Evolutionary conservation across 2,329 filamentous ascomycete genomes (phyloP), one percentile per base, ranked within the genome.

Genomic region (Purpureocillium lavendulum): DNA sequence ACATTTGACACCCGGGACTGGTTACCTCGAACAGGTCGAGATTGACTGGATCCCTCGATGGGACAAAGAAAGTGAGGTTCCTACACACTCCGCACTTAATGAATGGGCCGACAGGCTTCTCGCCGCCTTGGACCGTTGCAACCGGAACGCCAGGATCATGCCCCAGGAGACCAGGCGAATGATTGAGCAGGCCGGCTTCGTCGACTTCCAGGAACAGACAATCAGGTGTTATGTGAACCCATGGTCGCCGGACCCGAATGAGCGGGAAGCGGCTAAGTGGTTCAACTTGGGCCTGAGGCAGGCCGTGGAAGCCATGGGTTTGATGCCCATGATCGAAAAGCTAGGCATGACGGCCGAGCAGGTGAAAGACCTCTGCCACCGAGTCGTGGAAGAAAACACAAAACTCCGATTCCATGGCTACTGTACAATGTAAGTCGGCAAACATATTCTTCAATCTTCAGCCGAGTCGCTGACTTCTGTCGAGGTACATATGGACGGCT

Each of bases 11-110:
- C 87, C 87, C 2, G 81, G 82, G 2, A 72, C 67, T 31, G 90
- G 89, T 39, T 75, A 73, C 55, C 72, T 96, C 40, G 89, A 97
- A 61, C 87, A 94, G 49, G 77, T 94, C 35, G 90, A 97, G 58
- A 83, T 97, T 40, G 87, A 97, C 60, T 85, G 85, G 60, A 69
- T 75, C 35, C 87, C 87, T 14, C 77, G 77, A 38, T 84, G 79
- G 53, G 82, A 87, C 46, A 78, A 87, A 46, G 79, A 85, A 50
- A 71, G 73, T 29, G 76, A 77, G 1, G 62, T 84, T 12, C 69
- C 75, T 10, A 48, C 61, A 4, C 63, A 76, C 30, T 77, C 81
- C 7, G 66, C 71, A 21, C 64, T 90, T 13, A 61, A 67, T 33
- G 65, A 76, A 49, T 95, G 88, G 88, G 82, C 82, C 45, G 63